Evolutionary conservation across 2,329 filamentous ascomycete species (phyloP).

Genomic region (Hypoxylon sp.): DNA sequence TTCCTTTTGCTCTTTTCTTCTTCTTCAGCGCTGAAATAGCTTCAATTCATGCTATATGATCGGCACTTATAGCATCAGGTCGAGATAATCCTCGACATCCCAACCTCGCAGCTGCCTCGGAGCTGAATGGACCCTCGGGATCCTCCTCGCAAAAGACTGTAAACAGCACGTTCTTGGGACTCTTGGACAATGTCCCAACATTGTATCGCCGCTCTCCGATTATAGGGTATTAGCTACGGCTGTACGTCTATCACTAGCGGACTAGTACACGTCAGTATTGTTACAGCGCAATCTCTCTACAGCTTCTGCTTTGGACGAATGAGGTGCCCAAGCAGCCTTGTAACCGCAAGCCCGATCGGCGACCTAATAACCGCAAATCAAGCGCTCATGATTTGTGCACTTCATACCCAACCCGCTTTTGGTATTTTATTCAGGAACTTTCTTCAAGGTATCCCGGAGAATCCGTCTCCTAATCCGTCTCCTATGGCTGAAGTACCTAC

Average conservation of each 20-base stretch:
- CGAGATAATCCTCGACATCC: constrained; percentile 29
- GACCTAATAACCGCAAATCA: constrained; percentile 41
- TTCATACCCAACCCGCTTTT: constrained; percentile 6
- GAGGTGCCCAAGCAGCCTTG: constrained; percentile 38
- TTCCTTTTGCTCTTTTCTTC: constrained; percentile 14
- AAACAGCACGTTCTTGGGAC: too few relatives aligned
- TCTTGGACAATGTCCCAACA: background rate
- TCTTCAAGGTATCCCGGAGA: constrained; percentile 30
- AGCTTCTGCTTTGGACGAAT: constrained; percentile 38
- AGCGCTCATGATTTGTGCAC: constrained; percentile 19
- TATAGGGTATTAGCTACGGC: constrained; percentile 12
- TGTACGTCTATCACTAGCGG: constrained; percentile 23
- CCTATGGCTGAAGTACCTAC: constrained; percentile 2
- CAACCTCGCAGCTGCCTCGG: constrained; percentile 28
- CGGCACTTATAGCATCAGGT: constrained; percentile 41
- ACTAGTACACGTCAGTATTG: constrained; percentile 40
- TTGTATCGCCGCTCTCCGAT: constrained; percentile 26
- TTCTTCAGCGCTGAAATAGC: constrained; percentile 14
- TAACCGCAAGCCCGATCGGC: constrained; percentile 42
- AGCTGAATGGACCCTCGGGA: constrained; percentile 35
- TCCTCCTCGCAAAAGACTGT: constrained; percentile 8
- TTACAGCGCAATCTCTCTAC: constrained; percentile 44
- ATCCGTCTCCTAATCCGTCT: too few relatives aligned
- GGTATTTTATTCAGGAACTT: constrained; percentile 7
- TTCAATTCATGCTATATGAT: constrained; percentile 38